A percentile compares a stretch with the other conserved stretches of the same genome.
These are phyloP conservation scores for Colletotrichum sp. DNA, from an alignment of 2,329 filamentous ascomycete species.

Conservation along the genomic window DNA sequence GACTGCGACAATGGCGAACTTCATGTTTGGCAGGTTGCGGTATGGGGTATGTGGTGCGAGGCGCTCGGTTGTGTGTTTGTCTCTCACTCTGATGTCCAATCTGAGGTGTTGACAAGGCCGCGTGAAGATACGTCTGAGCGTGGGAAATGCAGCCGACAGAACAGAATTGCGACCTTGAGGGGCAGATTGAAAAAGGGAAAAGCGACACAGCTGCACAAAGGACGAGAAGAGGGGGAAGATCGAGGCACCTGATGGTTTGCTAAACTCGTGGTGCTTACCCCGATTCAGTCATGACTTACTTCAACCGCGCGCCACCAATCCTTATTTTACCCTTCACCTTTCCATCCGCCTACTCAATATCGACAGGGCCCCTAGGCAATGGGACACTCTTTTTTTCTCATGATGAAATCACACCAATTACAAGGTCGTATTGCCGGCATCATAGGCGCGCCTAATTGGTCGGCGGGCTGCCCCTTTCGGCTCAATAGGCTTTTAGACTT, in stretches of 20 bases:
- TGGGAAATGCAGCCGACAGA: background rate
- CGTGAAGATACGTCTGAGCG: slow-evolving; percentile 1
- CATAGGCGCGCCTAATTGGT: background rate
- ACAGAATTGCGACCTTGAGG: background rate
- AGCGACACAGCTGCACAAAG: background rate
- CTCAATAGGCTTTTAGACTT: background rate
- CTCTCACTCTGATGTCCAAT: background rate
- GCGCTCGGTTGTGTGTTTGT: background rate
- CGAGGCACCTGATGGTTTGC: background rate
- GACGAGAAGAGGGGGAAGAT: background rate
- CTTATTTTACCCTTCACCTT: background rate
- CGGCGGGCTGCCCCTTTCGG: background rate
- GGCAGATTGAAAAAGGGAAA: background rate
- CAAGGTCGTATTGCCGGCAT: background rate
- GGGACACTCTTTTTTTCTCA: background rate
- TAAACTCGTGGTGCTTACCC: background rate
- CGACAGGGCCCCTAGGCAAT: background rate
- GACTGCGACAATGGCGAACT: slow-evolving; percentile 32
- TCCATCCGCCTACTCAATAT: background rate
- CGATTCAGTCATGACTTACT: background rate
- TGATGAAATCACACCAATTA: slow-evolving; percentile 3
- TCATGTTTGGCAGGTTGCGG: slow-evolving; percentile 35
- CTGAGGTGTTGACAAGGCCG: background rate
- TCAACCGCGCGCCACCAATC: background rate
- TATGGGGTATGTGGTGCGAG: slow-evolving; percentile 12